Percentiles rank a stretch among this genome's conserved stretches.
These are phyloP conservation scores for Harringtonia aguacate DNA, from an alignment of 2,329 filamentous ascomycete species.

Conservation along the genomic window DNA sequence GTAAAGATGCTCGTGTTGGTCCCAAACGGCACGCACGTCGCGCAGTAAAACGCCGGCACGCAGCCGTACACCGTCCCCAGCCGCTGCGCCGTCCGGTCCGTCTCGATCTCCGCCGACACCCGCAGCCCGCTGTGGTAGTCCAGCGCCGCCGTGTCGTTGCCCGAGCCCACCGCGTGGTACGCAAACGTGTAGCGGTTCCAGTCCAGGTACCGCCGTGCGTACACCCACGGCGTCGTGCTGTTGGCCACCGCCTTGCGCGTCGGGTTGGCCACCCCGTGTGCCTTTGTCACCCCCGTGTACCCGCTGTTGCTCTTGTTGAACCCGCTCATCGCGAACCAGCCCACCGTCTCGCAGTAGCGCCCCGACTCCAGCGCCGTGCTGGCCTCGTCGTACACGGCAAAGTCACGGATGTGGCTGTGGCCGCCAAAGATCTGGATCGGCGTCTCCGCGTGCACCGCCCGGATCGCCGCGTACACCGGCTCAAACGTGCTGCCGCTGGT, in stretches of 20 bases:
- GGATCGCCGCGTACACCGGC: conserved; percentile 45
- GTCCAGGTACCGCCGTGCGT: conserved; percentile 54
- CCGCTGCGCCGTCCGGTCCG: conserved; percentile 39
- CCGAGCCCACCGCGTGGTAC: conserved; percentile 42
- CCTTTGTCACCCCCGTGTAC: conserved; percentile 23
- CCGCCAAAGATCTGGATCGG: conserved; percentile 57
- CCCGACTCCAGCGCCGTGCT: conserved; percentile 52
- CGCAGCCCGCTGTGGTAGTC: conserved; percentile 12
- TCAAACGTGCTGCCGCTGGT: conserved; percentile 31
- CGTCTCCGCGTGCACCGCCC: conserved; percentile 40
- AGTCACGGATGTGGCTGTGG: conserved; percentile 55
- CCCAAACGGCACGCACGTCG: conserved; percentile 41
- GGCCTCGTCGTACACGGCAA: conserved; percentile 50
- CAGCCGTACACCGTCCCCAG: conserved; percentile 49
- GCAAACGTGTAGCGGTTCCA: conserved; percentile 58
- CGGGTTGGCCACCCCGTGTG: conserved; percentile 26
- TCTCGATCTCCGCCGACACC: conserved; percentile 20
- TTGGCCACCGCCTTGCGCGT: conserved; percentile 26
- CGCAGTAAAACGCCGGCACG: conserved; percentile 48
- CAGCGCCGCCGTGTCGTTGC: conserved; percentile 7
- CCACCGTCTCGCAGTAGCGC: conserved; percentile 57
- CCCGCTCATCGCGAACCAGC: conserved; percentile 55
- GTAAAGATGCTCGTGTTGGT: conserved; percentile 43
- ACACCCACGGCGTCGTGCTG: conserved; percentile 29
- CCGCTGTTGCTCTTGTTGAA: conserved; percentile 36